Evolutionary conservation across 2,329 filamentous ascomycete species (phyloP).

Genomic region (Ophiostoma ulmi): DNA sequence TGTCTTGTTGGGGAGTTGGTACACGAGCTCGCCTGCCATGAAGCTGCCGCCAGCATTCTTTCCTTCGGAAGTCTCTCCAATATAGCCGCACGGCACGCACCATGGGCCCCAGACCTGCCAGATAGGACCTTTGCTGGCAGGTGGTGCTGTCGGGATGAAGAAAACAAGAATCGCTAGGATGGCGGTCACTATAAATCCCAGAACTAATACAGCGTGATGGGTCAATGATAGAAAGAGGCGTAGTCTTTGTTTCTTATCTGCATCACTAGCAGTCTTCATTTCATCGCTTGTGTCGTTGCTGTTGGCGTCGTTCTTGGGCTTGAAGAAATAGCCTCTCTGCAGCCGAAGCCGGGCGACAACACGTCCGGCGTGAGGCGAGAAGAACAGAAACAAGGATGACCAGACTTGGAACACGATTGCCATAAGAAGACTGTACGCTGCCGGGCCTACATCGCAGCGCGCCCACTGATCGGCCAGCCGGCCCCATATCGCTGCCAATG

Average conservation of each 20-base stretch:
- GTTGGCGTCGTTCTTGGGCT: background rate
- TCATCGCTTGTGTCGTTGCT: background rate
- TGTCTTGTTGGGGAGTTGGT: background rate
- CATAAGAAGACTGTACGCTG: background rate
- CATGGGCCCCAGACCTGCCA: background rate
- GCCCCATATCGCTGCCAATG: background rate
- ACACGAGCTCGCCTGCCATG: background rate
- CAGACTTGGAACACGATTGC: background rate
- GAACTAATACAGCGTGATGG: background rate
- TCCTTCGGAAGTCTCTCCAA: background rate
- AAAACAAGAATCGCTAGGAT: background rate
- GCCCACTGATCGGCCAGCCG: background rate
- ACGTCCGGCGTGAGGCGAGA: background rate
- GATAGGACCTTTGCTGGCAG: background rate
- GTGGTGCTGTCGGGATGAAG: background rate
- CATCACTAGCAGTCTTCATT: background rate
- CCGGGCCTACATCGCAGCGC: background rate
- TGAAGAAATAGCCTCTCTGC: background rate
- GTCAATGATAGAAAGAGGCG: background rate
- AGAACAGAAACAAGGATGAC: background rate
- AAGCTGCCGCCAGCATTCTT: background rate
- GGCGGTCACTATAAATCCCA: background rate
- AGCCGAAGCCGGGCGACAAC: background rate
- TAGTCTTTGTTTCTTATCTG: background rate
- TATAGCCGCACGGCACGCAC: background rate